Conservation (phyloP, 2,329 filamentous ascomycete species). For the Botrytis pseudocinerea region DNA sequence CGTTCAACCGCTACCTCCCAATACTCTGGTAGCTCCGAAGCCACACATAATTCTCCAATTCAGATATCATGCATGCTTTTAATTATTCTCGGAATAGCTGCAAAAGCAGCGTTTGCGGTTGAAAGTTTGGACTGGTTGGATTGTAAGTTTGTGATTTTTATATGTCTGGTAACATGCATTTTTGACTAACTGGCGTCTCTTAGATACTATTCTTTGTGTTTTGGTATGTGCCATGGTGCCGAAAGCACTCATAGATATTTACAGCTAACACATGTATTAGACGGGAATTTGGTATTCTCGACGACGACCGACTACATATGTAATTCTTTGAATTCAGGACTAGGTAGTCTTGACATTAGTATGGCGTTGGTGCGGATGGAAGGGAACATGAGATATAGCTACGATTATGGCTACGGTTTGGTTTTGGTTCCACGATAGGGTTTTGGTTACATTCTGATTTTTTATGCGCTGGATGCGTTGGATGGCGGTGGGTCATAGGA, state of each 20-base stretch:
- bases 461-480: not conserved
- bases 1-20: not conserved
- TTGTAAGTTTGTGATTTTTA: not conserved
- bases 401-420: not conserved
- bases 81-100: not conserved
- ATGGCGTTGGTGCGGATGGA: not conserved
- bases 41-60: not conserved
- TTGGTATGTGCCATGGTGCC: not conserved
- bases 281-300: slow-evolving; percentile 15
- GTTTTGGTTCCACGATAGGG: not conserved
- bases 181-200: not conserved
- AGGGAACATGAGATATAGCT: not conserved
- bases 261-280: not conserved
- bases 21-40: not conserved
- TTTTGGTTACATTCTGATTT: not conserved
- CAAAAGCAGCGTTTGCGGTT: not conserved
- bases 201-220: slow-evolving; percentile 3
- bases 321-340: slow-evolving; percentile 9
- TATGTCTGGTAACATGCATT: not conserved
- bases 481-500: not conserved
- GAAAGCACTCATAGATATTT: not conserved
- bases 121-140: slow-evolving; percentile 12
- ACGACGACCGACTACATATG: slow-evolving; percentile 11
- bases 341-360: not conserved
- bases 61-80: slow-evolving; percentile 1